Base-by-base conservation (phyloP, 2,329 filamentous ascomycete species). In the Colletotrichum truncatum region DNA sequence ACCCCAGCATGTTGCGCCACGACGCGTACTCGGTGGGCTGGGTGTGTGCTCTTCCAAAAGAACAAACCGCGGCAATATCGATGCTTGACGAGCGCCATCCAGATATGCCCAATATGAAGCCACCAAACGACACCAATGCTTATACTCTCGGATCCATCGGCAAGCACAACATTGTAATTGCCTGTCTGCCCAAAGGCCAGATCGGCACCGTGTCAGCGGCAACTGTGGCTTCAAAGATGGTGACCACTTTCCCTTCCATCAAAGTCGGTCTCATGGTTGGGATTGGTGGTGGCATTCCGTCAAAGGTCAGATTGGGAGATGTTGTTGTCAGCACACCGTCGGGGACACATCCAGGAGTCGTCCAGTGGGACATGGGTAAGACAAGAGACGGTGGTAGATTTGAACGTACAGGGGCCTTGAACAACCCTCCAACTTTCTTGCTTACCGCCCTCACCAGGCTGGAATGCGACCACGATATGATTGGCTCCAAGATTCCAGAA, bases 71-170 rank as follows among this genome's bases (percentile, higher is more conserved):
- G 3, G 73, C 71, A 1, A 67, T 23, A 0, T 72, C 69, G 0
- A 49, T 75, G 25, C 70, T 76, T 1, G 72, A 77, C 26, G 66
- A 71, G 12, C 12, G 54, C 3, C 69, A 74, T 39, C 55, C 34
- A 1, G 25, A 52, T 2, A 64, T 70, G 1, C 7, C 30, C 3
- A 54, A 18, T 2, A 69, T 71, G 11, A 28, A 41, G 1, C 57
- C 59, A 23, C 51, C 9, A 8, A 45, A 18, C 4, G 74, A 77
- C 12, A 51, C 51, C 0, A 76, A 77, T 32, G 53, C 54, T 0
- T 77, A 77, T 28, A 70, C 66, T 0, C 73, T 69, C 54, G 73
- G 72, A 1, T 67, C 68, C 0, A 63, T 76, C 1, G 67, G 70
- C 1, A 9, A 56, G 0, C 73, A 76, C 32, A 73, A 75, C 3